Evolutionary conservation across 371 early-diverging fungal species (phyloP), one percentile per base, ranked within the genome.

Genomic region (Zopfochytrium polystomum): DNA sequence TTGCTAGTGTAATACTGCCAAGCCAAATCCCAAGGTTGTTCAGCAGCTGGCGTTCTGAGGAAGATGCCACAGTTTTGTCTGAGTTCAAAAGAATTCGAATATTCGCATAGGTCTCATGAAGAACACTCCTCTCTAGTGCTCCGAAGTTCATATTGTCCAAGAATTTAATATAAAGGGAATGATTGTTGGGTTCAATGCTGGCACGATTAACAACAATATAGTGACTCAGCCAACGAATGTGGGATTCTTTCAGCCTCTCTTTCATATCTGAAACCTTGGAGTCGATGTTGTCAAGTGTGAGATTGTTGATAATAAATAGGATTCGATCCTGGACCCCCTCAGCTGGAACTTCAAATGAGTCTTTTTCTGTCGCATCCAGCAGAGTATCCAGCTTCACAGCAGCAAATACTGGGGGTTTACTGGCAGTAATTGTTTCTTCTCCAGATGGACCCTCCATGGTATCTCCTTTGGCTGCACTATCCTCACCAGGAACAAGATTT

Each of bases 11-110:
- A 70, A 96, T 82, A 20, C 86, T 85, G 42, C 99, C 99, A 6
- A 98, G 83, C 99, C 99, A 98, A 9, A 90, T 82, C 26, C 98
- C 99, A 32, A 97, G 75, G 68, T 94, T 97, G 74, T 96, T 96
- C 35, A 98, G 72, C 33, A 91, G 78, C 9, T 87, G 81, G 9
- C 96, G 83, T 58, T 98, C 98, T 1, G 86, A 81, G 0, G 94
- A 89, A 35, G 93, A 93, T 50, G 87, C 86, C 18, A 91, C 82
- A 0, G 96, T 96, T 52, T 91, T 91, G 61, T 95, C 93, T 0
- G 96, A 90, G 57, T 96, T 91, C 32, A 98, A 75, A 33, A 97
- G 74, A 2, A 89, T 84, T 48, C 86, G 79, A 68, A 95, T 92
- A 66, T 91, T 92, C 30, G 80, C 75, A 65, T 82, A 88, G 3